phyloP scores from a whole-genome alignment of 352 stramenopile genomes.

The Phytophthora ohioensis region DNA sequence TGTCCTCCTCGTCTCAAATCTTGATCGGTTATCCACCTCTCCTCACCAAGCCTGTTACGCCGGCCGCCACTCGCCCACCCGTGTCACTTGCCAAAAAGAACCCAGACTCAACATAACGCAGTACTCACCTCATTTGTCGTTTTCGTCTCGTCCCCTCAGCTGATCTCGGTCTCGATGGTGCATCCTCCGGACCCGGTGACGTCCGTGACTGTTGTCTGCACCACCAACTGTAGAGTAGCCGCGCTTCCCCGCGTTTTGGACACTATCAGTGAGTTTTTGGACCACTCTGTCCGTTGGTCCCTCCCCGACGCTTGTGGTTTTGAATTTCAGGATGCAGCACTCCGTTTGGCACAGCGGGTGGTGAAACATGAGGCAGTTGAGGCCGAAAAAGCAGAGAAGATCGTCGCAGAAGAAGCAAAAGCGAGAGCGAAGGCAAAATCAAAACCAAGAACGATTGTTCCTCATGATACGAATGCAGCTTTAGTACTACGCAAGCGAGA shows the following conservation, averaged over 20 bases:
- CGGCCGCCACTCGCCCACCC: constrained; percentile 20
- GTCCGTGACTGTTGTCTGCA: constrained; percentile 33
- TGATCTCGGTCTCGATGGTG: constrained; percentile 28
- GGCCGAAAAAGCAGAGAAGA: constrained; percentile 26
- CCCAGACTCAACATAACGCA: constrained; percentile 18
- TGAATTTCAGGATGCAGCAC: constrained; percentile 24
- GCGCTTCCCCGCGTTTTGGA: constrained; percentile 37
- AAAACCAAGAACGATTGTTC: constrained; percentile 10
- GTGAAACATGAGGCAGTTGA: constrained; percentile 24
- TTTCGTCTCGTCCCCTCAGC: constrained; percentile 22
- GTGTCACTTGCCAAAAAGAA: constrained; percentile 37
- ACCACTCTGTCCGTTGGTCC: constrained; percentile 42
- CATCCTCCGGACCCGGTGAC: constrained; percentile 33
- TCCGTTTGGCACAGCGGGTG: constrained; percentile 38
- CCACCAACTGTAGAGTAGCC: constrained; percentile 28
- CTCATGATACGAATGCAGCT: constrained; percentile 21
- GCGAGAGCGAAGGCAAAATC: constrained; percentile 19
- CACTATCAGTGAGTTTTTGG: constrained; percentile 46
- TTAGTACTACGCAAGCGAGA: constrained; percentile 18
- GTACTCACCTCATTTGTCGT: constrained; percentile 25
- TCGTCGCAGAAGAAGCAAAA: constrained; percentile 20
- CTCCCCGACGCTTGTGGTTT: constrained; percentile 41
- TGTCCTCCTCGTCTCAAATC: constrained; percentile 35
- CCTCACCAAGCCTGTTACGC: constrained; percentile 23
- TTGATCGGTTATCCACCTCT: constrained; percentile 44